Percentiles rank a stretch among this genome's conserved stretches.
Evolutionary conservation across 495 filamentous ascomycete genomes (phyloP).

Genomic region (Glutinoglossum americanum): DNA sequence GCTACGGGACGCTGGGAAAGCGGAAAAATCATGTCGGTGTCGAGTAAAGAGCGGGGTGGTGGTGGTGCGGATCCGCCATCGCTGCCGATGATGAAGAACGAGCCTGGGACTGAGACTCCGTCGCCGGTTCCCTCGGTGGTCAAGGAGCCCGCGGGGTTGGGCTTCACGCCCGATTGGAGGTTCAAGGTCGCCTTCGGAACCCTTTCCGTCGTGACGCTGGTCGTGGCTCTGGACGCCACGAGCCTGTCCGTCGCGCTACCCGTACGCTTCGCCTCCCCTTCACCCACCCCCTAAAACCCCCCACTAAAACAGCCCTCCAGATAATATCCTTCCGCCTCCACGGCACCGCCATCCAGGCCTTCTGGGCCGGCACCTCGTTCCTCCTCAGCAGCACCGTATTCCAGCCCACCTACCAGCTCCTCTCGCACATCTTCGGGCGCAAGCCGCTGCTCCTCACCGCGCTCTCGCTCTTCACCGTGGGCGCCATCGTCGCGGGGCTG

Average conservation of each 20-base stretch:
- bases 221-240: conserved; percentile 54
- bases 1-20: no score
- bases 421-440: conserved; percentile 28
- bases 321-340: conserved; percentile 27
- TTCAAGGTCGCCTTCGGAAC: conserved; percentile 29
- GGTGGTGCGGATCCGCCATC: no score
- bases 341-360: conserved; percentile 25
- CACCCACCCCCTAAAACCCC: background rate
- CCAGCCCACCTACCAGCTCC: conserved; percentile 25
- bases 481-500: conserved; percentile 16
- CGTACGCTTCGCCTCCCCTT: conserved; percentile 17
- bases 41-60: no score
- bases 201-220: conserved; percentile 37
- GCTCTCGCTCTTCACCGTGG: conserved; percentile 20
- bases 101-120: background rate
- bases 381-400: conserved; percentile 25
- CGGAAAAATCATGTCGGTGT: no score
- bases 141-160: background rate
- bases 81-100: no score
- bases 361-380: conserved; percentile 34
- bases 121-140: conserved; percentile 3
- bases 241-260: conserved; percentile 53
- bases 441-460: conserved; percentile 18
- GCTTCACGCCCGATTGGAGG: conserved; percentile 18
- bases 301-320: conserved; percentile 8